phyloP scores from a whole-genome alignment of 2,329 filamentous ascomycete genomes.

The Neopestalotiopsis clavispora region DNA sequence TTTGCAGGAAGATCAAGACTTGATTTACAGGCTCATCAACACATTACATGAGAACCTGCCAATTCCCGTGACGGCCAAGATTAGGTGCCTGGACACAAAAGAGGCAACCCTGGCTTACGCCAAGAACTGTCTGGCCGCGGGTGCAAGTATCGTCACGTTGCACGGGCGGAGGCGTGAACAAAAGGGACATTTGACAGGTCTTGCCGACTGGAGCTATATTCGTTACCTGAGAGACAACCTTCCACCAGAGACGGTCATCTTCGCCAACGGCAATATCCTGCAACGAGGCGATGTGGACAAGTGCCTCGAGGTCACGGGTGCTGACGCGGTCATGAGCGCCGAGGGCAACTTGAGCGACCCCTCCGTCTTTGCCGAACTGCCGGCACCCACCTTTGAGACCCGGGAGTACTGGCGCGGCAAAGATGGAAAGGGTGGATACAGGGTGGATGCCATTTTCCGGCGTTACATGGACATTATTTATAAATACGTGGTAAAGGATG shows the following conservation, averaged over 20 bases:
- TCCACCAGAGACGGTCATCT: conserved; percentile 87
- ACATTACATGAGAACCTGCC: conserved; percentile 79
- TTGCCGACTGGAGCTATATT: conserved; percentile 91
- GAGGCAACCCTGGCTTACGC: conserved; percentile 91
- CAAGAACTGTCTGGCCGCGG: conserved; percentile 81
- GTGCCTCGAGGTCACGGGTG: conserved; percentile 84
- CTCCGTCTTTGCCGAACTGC: conserved; percentile 77
- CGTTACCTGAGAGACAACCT: conserved; percentile 82
- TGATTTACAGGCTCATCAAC: conserved; percentile 83
- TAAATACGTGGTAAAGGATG: conserved; percentile 70
- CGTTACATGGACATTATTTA: conserved; percentile 92
- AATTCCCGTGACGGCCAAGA: conserved; percentile 92
- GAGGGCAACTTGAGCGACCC: conserved; percentile 95
- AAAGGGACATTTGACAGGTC: conserved; percentile 91
- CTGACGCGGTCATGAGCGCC: conserved; percentile 93
- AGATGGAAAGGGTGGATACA: conserved; percentile 81
- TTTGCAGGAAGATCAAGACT: conserved; percentile 86
- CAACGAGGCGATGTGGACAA: conserved; percentile 76
- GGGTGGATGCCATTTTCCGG: conserved; percentile 85
- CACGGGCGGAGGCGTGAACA: conserved; percentile 89
- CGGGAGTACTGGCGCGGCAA: conserved; percentile 86
- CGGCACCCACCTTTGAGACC: conserved; percentile 66
- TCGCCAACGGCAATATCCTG: conserved; percentile 95
- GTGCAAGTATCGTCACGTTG: conserved; percentile 91
- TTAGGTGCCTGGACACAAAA: conserved; percentile 83